These are phyloP conservation scores for Yamadazyma diospyri DNA, from an alignment of 1,139 yeast genomes.

Conservation along the genomic window DNA sequence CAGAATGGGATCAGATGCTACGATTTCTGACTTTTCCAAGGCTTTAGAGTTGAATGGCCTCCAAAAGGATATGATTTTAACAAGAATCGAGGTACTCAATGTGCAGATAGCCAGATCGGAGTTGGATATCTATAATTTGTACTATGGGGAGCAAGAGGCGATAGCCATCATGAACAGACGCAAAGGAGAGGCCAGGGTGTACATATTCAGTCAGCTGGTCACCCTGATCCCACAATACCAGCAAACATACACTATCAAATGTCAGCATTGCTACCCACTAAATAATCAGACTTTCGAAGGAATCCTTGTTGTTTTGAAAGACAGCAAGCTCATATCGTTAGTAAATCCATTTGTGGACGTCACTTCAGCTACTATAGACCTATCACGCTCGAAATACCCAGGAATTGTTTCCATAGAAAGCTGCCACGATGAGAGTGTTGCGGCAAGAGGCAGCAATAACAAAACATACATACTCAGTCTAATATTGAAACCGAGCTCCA, in stretches of 20 bases:
- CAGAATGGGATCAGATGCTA: conserved; percentile 52
- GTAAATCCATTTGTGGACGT: conserved; percentile 66
- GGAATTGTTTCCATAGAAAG: conserved; percentile 20
- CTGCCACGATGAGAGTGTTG: conserved; percentile 28
- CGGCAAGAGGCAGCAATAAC: conserved; percentile 21
- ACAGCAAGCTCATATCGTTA: conserved; percentile 35
- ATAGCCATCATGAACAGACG: conserved; percentile 41
- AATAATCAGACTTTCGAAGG: conserved; percentile 34
- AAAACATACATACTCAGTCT: conserved; percentile 32
- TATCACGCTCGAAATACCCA: conserved; percentile 16
- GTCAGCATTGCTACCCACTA: conserved; percentile 42
- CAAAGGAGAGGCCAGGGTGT: conserved; percentile 40
- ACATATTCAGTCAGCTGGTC: conserved; percentile 44
- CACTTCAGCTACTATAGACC: conserved; percentile 33
- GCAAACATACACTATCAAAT: conserved; percentile 31
- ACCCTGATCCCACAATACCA: conserved; percentile 33
- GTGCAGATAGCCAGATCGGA: conserved; percentile 25
- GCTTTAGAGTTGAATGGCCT: conserved; percentile 28
- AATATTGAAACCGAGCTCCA: conserved; percentile 44
- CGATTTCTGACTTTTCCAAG: conserved; percentile 27
- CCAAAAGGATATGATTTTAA: conserved; percentile 65
- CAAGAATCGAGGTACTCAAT: conserved; percentile 51
- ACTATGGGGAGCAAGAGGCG: conserved; percentile 56
- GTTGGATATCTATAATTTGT: conserved; percentile 42
- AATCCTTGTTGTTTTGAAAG: conserved; percentile 36